Conservation (phyloP, 345 rosid genomes). For the Garcia nutans region DNA sequence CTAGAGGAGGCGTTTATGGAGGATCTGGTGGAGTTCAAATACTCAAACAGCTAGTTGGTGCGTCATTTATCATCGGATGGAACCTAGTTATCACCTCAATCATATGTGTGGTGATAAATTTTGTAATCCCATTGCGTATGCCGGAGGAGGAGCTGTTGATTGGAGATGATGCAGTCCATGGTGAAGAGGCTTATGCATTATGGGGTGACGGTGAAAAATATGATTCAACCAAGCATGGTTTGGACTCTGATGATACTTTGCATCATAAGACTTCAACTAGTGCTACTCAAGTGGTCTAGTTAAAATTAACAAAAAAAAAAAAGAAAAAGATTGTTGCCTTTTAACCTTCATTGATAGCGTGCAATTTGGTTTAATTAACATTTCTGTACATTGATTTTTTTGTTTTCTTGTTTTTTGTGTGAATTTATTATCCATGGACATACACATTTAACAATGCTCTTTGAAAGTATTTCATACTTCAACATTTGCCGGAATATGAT, state of each 20-base stretch:
- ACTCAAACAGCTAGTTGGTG: conserved; percentile 45
- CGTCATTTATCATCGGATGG: conserved; percentile 41
- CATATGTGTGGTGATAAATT: conserved; percentile 36
- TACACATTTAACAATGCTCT: too few relatives aligned
- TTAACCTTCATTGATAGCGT: too few relatives aligned
- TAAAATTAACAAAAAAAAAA: too few relatives aligned
- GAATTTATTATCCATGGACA: too few relatives aligned
- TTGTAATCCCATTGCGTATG: conserved; percentile 45
- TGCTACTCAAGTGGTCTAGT: conserved; percentile 39
- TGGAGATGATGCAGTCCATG: conserved; percentile 54
- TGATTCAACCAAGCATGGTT: conserved; percentile 33
- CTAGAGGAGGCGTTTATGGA: conserved; percentile 44
- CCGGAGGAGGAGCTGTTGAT: conserved; percentile 42
- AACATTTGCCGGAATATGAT: too few relatives aligned
- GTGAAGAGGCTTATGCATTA: conserved; percentile 52
- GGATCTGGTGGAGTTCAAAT: conserved; percentile 46
- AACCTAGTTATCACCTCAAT: conserved; percentile 39
- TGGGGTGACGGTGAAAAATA: conserved; percentile 54
- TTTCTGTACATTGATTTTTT: too few relatives aligned
- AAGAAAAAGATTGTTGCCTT: too few relatives aligned
- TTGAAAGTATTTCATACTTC: too few relatives aligned
- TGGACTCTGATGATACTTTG: not conserved
- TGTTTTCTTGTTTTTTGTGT: too few relatives aligned
- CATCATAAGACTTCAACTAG: conserved; percentile 20
- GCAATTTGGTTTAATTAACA: too few relatives aligned